Conservation (phyloP, 768 basidiomycete genomes). For the Termitomyces bulborhizus region DNA sequence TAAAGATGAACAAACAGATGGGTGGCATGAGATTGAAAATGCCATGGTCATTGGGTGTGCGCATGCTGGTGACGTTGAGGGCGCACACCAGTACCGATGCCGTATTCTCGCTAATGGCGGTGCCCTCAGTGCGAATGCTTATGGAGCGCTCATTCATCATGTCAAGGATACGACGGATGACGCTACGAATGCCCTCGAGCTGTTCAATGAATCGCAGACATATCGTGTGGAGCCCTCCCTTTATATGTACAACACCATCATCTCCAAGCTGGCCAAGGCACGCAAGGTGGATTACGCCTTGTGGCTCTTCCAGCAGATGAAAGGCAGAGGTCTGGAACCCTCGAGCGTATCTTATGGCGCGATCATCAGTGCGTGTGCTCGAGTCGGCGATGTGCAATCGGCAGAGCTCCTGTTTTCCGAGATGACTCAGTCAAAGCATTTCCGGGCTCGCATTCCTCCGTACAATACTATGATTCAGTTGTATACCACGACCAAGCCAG, state of each 20-base stretch:
- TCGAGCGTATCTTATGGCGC: constrained; percentile 93
- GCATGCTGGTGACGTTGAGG: constrained; percentile 71
- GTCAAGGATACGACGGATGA: constrained; percentile 97
- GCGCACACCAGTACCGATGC: constrained; percentile 74
- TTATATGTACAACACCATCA: constrained; percentile 95
- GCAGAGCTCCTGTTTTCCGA: constrained; percentile 83
- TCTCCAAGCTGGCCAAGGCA: constrained; percentile 92
- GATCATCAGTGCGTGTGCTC: constrained; percentile 87
- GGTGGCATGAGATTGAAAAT: constrained; percentile 82
- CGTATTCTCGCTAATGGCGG: constrained; percentile 74
- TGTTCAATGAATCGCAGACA: constrained; percentile 73
- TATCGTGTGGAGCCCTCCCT: constrained; percentile 71
- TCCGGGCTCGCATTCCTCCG: constrained; percentile 87
- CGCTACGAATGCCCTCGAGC: constrained; percentile 74
- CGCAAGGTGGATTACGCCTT: constrained; percentile 89
- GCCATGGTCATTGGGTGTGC: constrained; percentile 85
- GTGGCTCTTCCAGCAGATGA: constrained; percentile 86
- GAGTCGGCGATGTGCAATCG: constrained; percentile 80
- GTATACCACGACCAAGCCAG: constrained; percentile 86
- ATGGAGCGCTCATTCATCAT: constrained; percentile 81
- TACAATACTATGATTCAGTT: constrained; percentile 99
- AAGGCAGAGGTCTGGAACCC: constrained; percentile 50
- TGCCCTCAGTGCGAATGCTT: constrained; percentile 83
- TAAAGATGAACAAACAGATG: constrained; percentile 41
- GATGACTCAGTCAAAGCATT: constrained; percentile 69